Conservation (phyloP, 2,329 filamentous ascomycete species). For the Calonectria ilicicola region DNA sequence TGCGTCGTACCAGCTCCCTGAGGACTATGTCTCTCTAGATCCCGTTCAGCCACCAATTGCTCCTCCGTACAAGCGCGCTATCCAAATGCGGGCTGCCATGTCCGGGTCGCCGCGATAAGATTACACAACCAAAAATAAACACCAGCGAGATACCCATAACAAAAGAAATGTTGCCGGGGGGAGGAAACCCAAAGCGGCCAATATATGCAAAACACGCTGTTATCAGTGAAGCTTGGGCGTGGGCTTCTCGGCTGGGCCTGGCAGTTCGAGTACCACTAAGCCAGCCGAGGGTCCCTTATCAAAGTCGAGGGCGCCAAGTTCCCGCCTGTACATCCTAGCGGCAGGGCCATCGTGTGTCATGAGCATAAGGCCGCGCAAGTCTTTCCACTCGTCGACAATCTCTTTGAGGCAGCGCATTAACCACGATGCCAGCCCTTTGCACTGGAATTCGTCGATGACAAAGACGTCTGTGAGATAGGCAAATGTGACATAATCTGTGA, state of each 20-base stretch:
- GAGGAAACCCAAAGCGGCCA: background rate
- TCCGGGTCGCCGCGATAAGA: slow-evolving; percentile 46
- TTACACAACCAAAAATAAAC: slow-evolving; percentile 27
- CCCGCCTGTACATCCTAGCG: slow-evolving; percentile 60
- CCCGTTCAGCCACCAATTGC: slow-evolving; percentile 96
- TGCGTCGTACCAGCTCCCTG: slow-evolving; percentile 90
- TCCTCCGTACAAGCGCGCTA: slow-evolving; percentile 90
- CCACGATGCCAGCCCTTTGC: slow-evolving; percentile 73
- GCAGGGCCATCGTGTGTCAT: slow-evolving; percentile 58
- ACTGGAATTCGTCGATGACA: slow-evolving; percentile 69
- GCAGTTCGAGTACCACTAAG: slow-evolving; percentile 56
- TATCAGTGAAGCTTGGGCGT: slow-evolving; percentile 47
- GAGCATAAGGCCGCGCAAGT: slow-evolving; percentile 70
- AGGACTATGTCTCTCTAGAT: slow-evolving; percentile 87
- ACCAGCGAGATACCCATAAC: slow-evolving; percentile 19
- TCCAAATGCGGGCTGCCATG: slow-evolving; percentile 73
- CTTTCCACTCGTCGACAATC: slow-evolving; percentile 65
- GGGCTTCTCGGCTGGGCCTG: slow-evolving; percentile 50
- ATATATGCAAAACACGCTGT: background rate
- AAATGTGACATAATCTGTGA: slow-evolving; percentile 78
- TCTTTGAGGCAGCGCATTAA: slow-evolving; percentile 72
- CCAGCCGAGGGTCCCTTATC: slow-evolving; percentile 55
- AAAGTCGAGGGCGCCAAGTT: slow-evolving; percentile 59
- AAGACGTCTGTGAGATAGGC: slow-evolving; percentile 78
- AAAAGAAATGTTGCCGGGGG: slow-evolving; percentile 1